Base-by-base conservation (phyloP, 139 green algal species). In the Mesostigma viride region DNA sequence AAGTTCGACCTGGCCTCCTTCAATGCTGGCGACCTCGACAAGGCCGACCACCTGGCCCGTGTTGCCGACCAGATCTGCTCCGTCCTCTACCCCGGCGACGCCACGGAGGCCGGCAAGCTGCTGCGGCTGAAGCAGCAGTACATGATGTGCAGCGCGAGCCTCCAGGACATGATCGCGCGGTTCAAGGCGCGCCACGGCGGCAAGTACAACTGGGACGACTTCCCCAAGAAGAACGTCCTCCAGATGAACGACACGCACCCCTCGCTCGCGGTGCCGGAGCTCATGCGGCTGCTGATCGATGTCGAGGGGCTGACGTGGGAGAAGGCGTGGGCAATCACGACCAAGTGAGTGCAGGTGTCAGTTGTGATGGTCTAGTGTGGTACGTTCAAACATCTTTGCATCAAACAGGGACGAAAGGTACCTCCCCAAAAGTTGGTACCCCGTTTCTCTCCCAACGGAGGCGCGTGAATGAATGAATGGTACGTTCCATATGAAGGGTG, bases 201-300 rank as follows among this genome's bases (percentile, higher is more conserved):
- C 31, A 17, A 20, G 31, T 61, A 56, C 31, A 72, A 70, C 45
- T 79, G 71, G 76, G n/a, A 58, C 22, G 26, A 70, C 3, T 40
- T 82, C n/a, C 71, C 71, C 30, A 64, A 73, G 17, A 78, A 82
- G 67, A 66, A 65, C 0, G 72, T 70, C 35, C 89, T 99, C 78
- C 93, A 98, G 88, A 84, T 97, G 81, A 97, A 99, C 76, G 93
- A 99, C 83, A 98, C 93, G 0, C 93, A 98, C 78, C 93, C 93
- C 65, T 95, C 93, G 60, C 91, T 96, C 58, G 93, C 86, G 1
- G 86, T 94, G 34, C 81, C 92, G n/a, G 92, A 99, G 84, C 81
- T 98, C 31, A 95, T 97, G 83, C 84, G 92, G 30, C 73, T 99
- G 56, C 82, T 99, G 57, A 88, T 98, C 11, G 92, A 99, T 70